Evolutionary conservation across 352 stramenopile genomes (phyloP).

Genomic region (Phytophthora macrochlamydospora): DNA sequence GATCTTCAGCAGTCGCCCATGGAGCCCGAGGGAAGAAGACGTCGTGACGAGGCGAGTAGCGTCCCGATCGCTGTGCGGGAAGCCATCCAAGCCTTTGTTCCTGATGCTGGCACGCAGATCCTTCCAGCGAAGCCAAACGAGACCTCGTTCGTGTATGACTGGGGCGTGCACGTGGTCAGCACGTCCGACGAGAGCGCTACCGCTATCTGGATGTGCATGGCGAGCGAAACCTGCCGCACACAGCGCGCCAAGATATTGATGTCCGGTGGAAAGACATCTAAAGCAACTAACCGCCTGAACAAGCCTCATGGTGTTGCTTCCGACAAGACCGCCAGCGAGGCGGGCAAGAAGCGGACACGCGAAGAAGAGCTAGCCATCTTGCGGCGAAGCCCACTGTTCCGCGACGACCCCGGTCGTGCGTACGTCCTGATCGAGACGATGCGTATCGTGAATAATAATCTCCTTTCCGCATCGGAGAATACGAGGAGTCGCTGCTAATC

Average conservation of each 20-base stretch:
- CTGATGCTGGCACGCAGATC: too few relatives aligned
- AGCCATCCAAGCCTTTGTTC: too few relatives aligned
- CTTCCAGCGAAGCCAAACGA: too few relatives aligned
- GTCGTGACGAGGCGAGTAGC: too few relatives aligned
- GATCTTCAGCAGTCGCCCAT: too few relatives aligned
- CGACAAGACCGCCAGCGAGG: not conserved
- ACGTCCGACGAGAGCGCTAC: not conserved
- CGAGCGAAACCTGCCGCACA: slow-evolving; percentile 1
- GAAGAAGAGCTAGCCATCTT: not conserved
- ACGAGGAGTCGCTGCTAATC: slow-evolving; percentile 6
- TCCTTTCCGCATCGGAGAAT: slow-evolving; percentile 8
- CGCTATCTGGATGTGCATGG: slow-evolving; percentile 10
- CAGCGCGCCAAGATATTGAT: slow-evolving; percentile 1
- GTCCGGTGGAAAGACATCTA: slow-evolving; percentile 15
- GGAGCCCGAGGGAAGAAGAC: too few relatives aligned
- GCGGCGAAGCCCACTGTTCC: not conserved
- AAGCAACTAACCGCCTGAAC: slow-evolving; percentile 5
- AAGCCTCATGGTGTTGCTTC: not conserved
- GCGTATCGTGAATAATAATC: slow-evolving; percentile 3
- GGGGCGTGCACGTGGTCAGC: slow-evolving; percentile 1
- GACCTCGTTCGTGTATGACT: not conserved
- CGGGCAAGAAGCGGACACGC: not conserved
- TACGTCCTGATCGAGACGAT: slow-evolving; percentile 2
- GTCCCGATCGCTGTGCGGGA: too few relatives aligned
- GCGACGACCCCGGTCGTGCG: not conserved